Evolutionary conservation across 2,329 filamentous ascomycete genomes (phyloP).

Genomic region (Botryotinia calthae): DNA sequence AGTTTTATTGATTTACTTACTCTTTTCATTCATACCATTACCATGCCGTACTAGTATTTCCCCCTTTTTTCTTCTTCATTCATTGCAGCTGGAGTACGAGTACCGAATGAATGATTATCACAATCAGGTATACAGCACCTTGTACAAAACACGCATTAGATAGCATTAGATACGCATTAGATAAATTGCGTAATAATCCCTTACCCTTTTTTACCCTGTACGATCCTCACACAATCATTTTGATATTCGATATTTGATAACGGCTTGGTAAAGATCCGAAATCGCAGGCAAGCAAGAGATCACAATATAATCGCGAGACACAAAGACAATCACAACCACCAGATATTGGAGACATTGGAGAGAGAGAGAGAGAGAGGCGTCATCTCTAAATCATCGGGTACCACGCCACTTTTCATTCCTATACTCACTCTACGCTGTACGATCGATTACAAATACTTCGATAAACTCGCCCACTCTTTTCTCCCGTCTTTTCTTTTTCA

Average conservation of each 20-base stretch:
- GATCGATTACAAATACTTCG: neutral
- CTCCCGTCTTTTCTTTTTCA: neutral
- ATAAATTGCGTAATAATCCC: neutral
- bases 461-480: neutral
- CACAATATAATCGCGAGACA: neutral
- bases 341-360: neutral
- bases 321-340: neutral
- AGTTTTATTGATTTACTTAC: neutral
- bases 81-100: neutral
- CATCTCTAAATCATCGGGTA: neutral
- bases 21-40: neutral
- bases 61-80: neutral
- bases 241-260: neutral
- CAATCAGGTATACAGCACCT: too few species aligned
- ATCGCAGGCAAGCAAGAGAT: neutral
- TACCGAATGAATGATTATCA: neutral
- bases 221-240: too few species aligned
- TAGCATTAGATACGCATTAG: neutral
- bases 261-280: slow-evolving; percentile 8
- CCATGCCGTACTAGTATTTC: neutral
- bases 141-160: neutral
- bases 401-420: neutral
- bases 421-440: neutral
- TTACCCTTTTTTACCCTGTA: neutral
- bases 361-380: neutral